Conservation (phyloP, 306 rosid species). For the Inga laurina region DNA sequence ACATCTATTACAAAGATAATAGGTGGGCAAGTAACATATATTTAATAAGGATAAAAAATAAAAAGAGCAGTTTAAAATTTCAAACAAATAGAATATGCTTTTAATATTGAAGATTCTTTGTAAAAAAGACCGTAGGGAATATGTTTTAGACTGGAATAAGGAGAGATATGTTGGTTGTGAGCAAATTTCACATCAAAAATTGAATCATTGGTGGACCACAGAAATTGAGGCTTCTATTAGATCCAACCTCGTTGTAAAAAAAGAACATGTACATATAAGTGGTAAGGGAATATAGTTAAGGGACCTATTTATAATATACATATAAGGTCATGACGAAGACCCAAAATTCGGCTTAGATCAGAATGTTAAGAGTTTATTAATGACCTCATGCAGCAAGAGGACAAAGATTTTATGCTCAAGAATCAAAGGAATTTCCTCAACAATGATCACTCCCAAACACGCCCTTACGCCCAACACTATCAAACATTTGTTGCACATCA, state of each 20-base stretch:
- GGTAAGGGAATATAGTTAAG: not conserved
- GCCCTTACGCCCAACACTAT: constrained; percentile 37
- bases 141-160: too few relatives aligned
- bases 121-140: too few relatives aligned
- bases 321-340: not conserved
- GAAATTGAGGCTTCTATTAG: too few relatives aligned
- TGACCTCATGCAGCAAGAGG: constrained; percentile 46
- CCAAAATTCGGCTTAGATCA: not conserved
- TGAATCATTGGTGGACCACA: too few relatives aligned
- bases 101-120: too few relatives aligned
- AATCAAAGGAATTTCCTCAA: constrained; percentile 48
- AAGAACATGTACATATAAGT: not conserved
- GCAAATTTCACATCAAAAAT: too few relatives aligned
- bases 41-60: too few relatives aligned
- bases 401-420: constrained; percentile 57
- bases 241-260: not conserved
- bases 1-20: too few relatives aligned
- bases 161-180: too few relatives aligned
- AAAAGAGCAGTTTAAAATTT: too few relatives aligned
- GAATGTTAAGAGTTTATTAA: constrained; percentile 42
- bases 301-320: not conserved
- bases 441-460: constrained; percentile 26
- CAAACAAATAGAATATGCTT: too few relatives aligned
- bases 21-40: too few relatives aligned
- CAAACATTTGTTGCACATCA: constrained; percentile 38